Evolutionary conservation across 352 stramenopile genomes (phyloP), one percentile per base, ranked within the genome.

Genomic region (Pythium apleroticum): DNA sequence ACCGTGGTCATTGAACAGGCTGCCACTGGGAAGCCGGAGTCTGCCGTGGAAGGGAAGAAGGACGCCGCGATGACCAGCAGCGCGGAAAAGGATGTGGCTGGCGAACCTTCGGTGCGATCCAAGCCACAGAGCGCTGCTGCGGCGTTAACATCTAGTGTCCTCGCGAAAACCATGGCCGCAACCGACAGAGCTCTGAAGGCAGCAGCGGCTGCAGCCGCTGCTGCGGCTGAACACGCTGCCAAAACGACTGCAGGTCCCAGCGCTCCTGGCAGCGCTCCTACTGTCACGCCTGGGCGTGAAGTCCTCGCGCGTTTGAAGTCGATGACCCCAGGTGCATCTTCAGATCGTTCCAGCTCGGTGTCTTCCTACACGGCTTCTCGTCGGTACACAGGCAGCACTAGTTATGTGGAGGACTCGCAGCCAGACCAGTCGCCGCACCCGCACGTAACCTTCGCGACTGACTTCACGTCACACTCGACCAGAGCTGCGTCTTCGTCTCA

Each of bases 361-460:
- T 68, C 66, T 5, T 69, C 66, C 1, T 41, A 60, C 8, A 22
- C 66, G 8, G 45, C 39, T 4, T 48, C 57, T 19, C 30, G 52
- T 7, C 50, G 62, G 25, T 59, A 68, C 22, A 57, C 41, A 7
- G 68, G 61, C 6, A 67, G 52, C 52, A 62, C 64, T 2, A 66
- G 55, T 24, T 65, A 58, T 49, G 68, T 74, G 25, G 68, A 69
- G 48, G 68, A 74, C 35, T 69, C 67, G 35, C 67, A 73, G 28
- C 60, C 66, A 59, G 65, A 72, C n/a, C 59, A 68, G 39, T 69
- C 61, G 14, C 68, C 62, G 4, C 45, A 60, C 48, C 60, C 41
- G 10, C 41, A 28, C 11, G 9, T 41, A 17, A 67, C 31, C 15
- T 65, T 61, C 17, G 22, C 39, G 10, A 39, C 50, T 37, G 52